Conservation (phyloP, 768 basidiomycete genomes). For the Tulasnella sp. region DNA sequence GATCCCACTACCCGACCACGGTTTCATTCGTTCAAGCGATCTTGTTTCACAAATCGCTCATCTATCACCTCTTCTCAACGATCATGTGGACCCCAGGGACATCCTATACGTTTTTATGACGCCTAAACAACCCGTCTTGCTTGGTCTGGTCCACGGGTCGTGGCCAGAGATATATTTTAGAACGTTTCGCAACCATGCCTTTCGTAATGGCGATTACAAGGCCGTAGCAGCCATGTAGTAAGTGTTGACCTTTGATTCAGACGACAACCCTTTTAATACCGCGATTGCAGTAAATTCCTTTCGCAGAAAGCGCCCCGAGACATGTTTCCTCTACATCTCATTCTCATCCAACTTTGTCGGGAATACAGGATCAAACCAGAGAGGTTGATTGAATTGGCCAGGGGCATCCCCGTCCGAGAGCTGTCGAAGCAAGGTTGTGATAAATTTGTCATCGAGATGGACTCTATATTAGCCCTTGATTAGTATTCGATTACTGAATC, state of each 20-base stretch:
- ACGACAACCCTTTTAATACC: not conserved
- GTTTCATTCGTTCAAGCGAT: not conserved
- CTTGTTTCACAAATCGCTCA: not conserved
- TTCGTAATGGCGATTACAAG: not conserved
- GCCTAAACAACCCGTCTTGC: too few species aligned
- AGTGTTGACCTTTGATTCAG: not conserved
- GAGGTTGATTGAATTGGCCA: not conserved
- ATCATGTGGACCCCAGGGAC: not conserved
- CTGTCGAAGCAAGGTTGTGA: not conserved
- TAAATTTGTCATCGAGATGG: not conserved
- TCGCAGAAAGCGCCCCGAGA: not conserved
- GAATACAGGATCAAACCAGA: not conserved
- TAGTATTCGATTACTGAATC: not conserved
- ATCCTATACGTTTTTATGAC: too few species aligned
- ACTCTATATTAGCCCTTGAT: not conserved
- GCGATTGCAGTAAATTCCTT: not conserved
- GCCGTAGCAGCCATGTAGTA: not conserved
- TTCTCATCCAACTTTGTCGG: not conserved
- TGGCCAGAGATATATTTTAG: not conserved
- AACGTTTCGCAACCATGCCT: not conserved
- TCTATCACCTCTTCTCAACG: not conserved
- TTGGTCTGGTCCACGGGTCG: not conserved
- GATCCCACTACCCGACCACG: not conserved
- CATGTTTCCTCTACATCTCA: not conserved
- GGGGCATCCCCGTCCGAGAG: not conserved